A percentile compares a stretch with the other conserved stretches of the same genome.
Conservation (phyloP, 768 basidiomycete genomes). For the Glaciozyma martinii region DNA sequence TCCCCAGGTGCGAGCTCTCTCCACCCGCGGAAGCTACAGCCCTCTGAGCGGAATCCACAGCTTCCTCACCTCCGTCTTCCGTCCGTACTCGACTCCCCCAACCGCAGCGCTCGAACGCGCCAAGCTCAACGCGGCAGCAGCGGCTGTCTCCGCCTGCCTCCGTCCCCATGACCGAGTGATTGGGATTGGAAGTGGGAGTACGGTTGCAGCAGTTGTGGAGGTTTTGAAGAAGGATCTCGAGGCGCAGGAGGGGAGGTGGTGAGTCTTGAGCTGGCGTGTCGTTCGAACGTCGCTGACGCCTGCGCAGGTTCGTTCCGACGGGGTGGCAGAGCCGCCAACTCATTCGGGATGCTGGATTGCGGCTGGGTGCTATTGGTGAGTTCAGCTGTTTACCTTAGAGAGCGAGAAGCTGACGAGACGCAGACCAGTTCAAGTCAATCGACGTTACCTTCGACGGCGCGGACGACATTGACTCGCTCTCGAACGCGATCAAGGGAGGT, state of each 20-base stretch:
- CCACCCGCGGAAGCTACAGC: too few species aligned
- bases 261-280: too few species aligned
- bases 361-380: background rate
- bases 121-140: too few species aligned
- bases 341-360: background rate
- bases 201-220: background rate
- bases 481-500: slow-evolving; percentile 3
- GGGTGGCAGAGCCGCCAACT: background rate
- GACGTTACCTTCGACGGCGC: slow-evolving; percentile 1
- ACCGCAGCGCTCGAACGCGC: too few species aligned
- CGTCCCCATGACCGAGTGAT: background rate
- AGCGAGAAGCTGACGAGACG: background rate
- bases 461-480: background rate
- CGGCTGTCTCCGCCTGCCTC: too few species aligned
- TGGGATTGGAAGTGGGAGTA: background rate
- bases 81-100: too few species aligned
- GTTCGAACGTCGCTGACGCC: background rate
- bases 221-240: background rate
- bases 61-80: too few species aligned
- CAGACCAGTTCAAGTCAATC: background rate
- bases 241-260: too few species aligned
- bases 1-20: too few species aligned
- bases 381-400: too few species aligned
- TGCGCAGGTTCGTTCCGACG: background rate
- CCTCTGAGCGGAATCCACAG: too few species aligned